Percentiles rank a stretch among this genome's conserved stretches.
These are phyloP conservation scores for Tolypocladium tropicale DNA, from an alignment of 2,329 filamentous ascomycete species.

Conservation along the genomic window DNA sequence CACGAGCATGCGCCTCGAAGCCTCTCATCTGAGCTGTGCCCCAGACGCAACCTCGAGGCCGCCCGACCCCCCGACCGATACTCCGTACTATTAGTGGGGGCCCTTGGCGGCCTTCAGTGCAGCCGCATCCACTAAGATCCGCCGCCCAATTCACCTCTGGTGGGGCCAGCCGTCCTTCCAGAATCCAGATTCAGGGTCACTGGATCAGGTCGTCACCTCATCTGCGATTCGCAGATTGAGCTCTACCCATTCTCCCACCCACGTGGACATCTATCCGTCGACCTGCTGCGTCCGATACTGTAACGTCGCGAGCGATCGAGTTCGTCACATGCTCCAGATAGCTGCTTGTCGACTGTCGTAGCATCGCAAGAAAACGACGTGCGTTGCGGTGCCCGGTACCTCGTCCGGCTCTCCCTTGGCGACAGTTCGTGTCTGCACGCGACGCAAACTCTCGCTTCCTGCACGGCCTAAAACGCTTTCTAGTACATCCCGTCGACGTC, in stretches of 20 bases:
- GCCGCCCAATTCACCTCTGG: neutral
- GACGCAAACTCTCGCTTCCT: neutral
- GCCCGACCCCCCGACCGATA: no score
- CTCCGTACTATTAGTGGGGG: neutral
- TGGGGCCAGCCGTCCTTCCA: neutral
- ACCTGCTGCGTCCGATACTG: neutral
- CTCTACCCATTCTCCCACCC: neutral
- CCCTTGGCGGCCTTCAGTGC: no score
- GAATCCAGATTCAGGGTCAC: neutral
- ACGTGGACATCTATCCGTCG: neutral
- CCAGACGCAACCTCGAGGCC: no score
- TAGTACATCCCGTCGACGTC: neutral
- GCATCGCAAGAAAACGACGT: neutral
- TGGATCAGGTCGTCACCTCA: neutral
- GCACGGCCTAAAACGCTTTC: neutral
- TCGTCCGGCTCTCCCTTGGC: neutral
- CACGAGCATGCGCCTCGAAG: neutral
- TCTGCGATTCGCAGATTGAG: neutral
- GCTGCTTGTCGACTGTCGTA: neutral
- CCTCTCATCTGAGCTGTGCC: no score
- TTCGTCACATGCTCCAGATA: neutral
- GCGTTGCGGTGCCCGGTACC: neutral
- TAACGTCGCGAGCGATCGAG: neutral
- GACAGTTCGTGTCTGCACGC: neutral
- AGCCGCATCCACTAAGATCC: neutral